Conservation (phyloP, 2,329 filamentous ascomycete genomes). For the Camptophora hylomeconis region DNA sequence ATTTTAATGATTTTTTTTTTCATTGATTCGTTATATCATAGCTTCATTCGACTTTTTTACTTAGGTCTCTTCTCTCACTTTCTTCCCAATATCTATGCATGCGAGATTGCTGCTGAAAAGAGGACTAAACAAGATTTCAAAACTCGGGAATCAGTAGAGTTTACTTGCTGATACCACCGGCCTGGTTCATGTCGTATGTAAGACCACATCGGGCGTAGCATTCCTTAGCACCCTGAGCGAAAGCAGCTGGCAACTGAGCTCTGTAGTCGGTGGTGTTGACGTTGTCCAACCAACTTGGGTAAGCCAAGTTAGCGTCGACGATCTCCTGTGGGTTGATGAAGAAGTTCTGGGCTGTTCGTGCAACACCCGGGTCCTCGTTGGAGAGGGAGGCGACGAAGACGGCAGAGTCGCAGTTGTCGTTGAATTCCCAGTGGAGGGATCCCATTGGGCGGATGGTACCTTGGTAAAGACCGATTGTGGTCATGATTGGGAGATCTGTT, state of each 20-base stretch:
- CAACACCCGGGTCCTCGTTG: constrained; percentile 24
- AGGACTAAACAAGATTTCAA: too few relatives aligned
- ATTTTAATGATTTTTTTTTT: too few relatives aligned
- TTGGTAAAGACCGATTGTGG: constrained; percentile 21
- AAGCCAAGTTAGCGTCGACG: constrained; percentile 25
- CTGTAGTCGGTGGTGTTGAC: constrained; percentile 9
- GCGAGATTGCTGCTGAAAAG: too few relatives aligned
- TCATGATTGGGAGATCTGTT: constrained; percentile 25
- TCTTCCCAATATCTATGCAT: too few relatives aligned
- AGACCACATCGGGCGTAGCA: constrained; percentile 6
- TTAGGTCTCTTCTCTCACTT: too few relatives aligned
- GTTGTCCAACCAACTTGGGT: constrained; percentile 9
- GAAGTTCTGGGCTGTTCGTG: constrained; percentile 34
- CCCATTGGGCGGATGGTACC: constrained; percentile 45
- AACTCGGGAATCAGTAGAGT: too few relatives aligned
- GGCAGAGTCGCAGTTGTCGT: constrained; percentile 39
- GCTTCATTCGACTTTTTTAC: too few relatives aligned
- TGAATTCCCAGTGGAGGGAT: constrained; percentile 43
- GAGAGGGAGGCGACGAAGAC: constrained; percentile 32
- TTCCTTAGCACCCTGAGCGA: constrained; percentile 7
- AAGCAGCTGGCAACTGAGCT: constrained; percentile 6
- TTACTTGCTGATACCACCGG: constrained; percentile 8
- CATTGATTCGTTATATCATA: too few relatives aligned
- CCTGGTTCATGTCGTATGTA: constrained; percentile 7
- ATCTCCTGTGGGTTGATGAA: constrained; percentile 34